A percentile compares a stretch with the other conserved stretches of the same genome.
These are phyloP conservation scores for Arthrinium phaeospermum DNA, from an alignment of 2,329 filamentous ascomycete species.

Conservation along the genomic window DNA sequence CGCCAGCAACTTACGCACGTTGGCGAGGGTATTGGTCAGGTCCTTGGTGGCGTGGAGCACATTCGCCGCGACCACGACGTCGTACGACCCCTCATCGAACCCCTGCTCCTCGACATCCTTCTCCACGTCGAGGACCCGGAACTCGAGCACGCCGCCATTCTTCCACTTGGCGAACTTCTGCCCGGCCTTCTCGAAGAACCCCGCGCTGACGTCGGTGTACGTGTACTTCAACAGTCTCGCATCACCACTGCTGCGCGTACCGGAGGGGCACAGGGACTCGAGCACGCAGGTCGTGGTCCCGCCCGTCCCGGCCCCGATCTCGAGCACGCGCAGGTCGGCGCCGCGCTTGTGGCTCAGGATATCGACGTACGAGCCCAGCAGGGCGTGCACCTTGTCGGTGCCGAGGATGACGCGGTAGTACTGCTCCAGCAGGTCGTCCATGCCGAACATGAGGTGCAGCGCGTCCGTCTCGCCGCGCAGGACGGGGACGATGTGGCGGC, in stretches of 20 bases:
- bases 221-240: slow-evolving; percentile 46
- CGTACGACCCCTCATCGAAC: slow-evolving; percentile 37
- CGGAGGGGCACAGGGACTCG: slow-evolving; percentile 34
- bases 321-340: slow-evolving; percentile 42
- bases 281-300: slow-evolving; percentile 47
- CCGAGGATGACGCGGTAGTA: slow-evolving; percentile 21
- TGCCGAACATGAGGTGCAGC: slow-evolving; percentile 19
- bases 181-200: slow-evolving; percentile 43
- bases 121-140: slow-evolving; percentile 38
- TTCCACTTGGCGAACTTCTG: slow-evolving; percentile 36
- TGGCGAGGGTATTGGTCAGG: slow-evolving; percentile 34
- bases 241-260: slow-evolving; percentile 23
- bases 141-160: slow-evolving; percentile 35
- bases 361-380: slow-evolving; percentile 37
- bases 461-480: neutral
- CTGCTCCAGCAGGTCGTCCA: slow-evolving; percentile 16
- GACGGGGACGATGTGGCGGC: slow-evolving; percentile 16
- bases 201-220: slow-evolving; percentile 50
- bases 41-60: slow-evolving; percentile 39
- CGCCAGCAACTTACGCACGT: slow-evolving; percentile 35
- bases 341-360: slow-evolving; percentile 35
- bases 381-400: slow-evolving; percentile 23
- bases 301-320: slow-evolving; percentile 50
- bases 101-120: slow-evolving; percentile 34
- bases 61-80: slow-evolving; percentile 40